phyloP scores from a whole-genome alignment of 2,329 filamentous ascomycete species.

The Colletotrichum tabaci region DNA sequence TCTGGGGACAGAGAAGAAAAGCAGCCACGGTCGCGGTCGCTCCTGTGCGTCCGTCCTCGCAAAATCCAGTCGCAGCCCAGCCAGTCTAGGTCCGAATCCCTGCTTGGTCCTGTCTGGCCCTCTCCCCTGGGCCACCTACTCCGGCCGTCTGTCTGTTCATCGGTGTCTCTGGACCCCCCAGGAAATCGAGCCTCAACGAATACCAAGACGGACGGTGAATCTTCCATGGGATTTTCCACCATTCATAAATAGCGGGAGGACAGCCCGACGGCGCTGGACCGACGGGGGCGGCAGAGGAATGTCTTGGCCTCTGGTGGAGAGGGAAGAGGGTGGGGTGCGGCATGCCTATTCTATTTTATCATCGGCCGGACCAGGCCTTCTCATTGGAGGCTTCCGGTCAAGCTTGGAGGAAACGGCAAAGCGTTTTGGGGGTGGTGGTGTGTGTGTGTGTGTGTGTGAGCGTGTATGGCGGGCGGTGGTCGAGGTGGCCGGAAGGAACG shows the following conservation, averaged over 20 bases:
- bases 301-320: constrained; percentile 20
- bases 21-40: constrained; percentile 31
- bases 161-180: constrained; percentile 25
- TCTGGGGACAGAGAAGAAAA: neutral
- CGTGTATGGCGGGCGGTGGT: constrained; percentile 15
- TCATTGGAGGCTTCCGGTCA: constrained; percentile 36
- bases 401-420: constrained; percentile 20
- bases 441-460: neutral
- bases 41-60: constrained; percentile 24
- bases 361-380: constrained; percentile 31
- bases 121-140: neutral
- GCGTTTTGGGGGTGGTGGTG: constrained; percentile 14
- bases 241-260: constrained; percentile 34
- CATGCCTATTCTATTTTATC: constrained; percentile 17
- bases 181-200: constrained; percentile 41
- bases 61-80: neutral
- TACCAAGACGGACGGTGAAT: constrained; percentile 44
- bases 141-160: constrained; percentile 21
- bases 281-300: constrained; percentile 37
- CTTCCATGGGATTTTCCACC: constrained; percentile 43
- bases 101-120: constrained; percentile 22
- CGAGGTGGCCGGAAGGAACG: constrained; percentile 29
- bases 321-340: neutral
- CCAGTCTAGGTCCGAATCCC: neutral
- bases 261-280: constrained; percentile 28